Conservation (phyloP, 768 basidiomycete genomes). For the Brasilioporus rufonigricans region DNA sequence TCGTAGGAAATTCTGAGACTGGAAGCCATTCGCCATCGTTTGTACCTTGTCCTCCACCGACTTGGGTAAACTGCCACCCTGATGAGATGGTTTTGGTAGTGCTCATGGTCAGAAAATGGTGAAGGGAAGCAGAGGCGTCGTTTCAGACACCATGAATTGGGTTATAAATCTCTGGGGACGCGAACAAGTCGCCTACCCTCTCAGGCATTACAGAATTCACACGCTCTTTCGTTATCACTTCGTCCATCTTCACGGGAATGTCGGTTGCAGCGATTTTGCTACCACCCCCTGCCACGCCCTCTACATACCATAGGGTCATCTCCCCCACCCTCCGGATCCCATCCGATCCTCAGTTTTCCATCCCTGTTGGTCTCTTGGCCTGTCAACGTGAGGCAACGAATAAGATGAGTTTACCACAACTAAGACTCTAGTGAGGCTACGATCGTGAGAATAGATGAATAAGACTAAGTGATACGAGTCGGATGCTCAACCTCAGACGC, state of each 20-base stretch:
- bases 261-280: slow-evolving; percentile 42
- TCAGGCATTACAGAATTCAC: too few species aligned
- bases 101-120: slow-evolving; percentile 14
- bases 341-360: slow-evolving; percentile 44
- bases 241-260: slow-evolving; percentile 12
- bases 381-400: slow-evolving; percentile 61
- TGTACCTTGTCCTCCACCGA: slow-evolving; percentile 58
- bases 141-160: not conserved
- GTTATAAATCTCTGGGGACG: slow-evolving; percentile 4
- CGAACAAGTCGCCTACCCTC: slow-evolving; percentile 1
- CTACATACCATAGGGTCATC: slow-evolving; percentile 64
- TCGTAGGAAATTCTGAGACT: slow-evolving; percentile 71
- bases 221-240: not conserved
- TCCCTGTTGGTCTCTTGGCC: slow-evolving; percentile 75
- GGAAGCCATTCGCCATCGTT: slow-evolving; percentile 65
- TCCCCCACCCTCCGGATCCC: slow-evolving; percentile 57
- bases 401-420: slow-evolving; percentile 1
- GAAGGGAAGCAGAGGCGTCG: not conserved
- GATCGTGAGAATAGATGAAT: too few species aligned
- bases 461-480: too few species aligned
- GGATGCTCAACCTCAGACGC: too few species aligned
- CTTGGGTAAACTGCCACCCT: slow-evolving; percentile 68
- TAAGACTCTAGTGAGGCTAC: too few species aligned
- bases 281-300: slow-evolving; percentile 43
- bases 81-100: slow-evolving; percentile 31